phyloP scores from a whole-genome alignment of 2,329 filamentous ascomycete species.

The Incumbomyces lentus region DNA sequence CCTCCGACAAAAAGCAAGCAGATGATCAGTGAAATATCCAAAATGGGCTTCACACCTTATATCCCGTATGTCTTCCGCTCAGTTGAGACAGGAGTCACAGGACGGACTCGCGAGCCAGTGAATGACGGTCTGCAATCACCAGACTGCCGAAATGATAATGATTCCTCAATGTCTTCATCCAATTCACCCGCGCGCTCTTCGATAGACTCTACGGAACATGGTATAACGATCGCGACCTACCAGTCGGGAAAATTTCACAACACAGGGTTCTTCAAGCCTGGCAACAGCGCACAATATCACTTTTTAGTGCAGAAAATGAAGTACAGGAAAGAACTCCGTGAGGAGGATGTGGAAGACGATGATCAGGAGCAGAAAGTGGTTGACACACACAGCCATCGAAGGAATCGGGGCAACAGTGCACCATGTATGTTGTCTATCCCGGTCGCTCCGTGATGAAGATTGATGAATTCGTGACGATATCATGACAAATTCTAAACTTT shows the following conservation, averaged over 20 bases:
- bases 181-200: background rate
- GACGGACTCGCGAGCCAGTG: too few relatives aligned
- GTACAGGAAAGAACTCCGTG: background rate
- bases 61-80: background rate
- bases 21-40: background rate
- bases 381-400: too few relatives aligned
- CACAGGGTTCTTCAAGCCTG: background rate
- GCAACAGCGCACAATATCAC: background rate
- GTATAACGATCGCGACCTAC: background rate
- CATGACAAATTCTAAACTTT: too few relatives aligned
- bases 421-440: too few relatives aligned
- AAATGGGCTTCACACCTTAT: slow-evolving; percentile 1
- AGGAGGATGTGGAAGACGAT: background rate
- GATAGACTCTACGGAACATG: background rate
- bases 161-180: too few relatives aligned
- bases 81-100: background rate
- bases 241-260: background rate
- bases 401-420: too few relatives aligned
- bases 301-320: background rate
- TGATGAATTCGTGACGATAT: too few relatives aligned
- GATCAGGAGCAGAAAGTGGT: background rate
- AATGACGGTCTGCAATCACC: background rate
- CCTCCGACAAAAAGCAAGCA: background rate
- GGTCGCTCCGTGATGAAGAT: too few relatives aligned
- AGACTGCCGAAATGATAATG: background rate